Conservation (phyloP, 2,329 filamentous ascomycete genomes). For the Xylaria multiplex region DNA sequence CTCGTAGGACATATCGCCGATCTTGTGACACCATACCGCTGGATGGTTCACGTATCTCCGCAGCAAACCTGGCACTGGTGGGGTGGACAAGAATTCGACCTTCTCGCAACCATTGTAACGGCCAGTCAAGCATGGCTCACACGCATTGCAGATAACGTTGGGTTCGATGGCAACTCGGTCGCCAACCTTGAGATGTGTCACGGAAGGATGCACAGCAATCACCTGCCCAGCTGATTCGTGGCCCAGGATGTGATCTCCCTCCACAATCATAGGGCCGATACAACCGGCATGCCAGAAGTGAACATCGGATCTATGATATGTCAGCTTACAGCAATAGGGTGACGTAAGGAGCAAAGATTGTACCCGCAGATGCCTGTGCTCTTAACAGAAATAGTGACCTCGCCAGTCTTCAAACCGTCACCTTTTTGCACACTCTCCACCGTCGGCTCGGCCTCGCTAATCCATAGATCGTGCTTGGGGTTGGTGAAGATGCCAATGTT, state of each 20-base stretch:
- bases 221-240: conserved; percentile 92
- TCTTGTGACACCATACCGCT: conserved; percentile 95
- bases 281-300: conserved; percentile 97
- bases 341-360: conserved; percentile 38
- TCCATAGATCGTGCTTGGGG: conserved; percentile 90
- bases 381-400: conserved; percentile 89
- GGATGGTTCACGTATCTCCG: conserved; percentile 95
- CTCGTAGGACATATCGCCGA: conserved; percentile 90
- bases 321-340: conserved; percentile 32
- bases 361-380: conserved; percentile 97
- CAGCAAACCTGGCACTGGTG: conserved; percentile 86
- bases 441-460: conserved; percentile 79
- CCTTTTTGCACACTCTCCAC: conserved; percentile 78
- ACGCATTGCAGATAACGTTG: conserved; percentile 89
- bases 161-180: conserved; percentile 95
- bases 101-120: conserved; percentile 94
- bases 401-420: conserved; percentile 76
- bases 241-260: conserved; percentile 87
- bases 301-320: conserved; percentile 76
- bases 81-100: conserved; percentile 89
- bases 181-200: conserved; percentile 80
- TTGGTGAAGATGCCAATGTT: conserved; percentile 99
- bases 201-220: conserved; percentile 82
- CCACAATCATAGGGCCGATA: conserved; percentile 96
- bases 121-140: conserved; percentile 90